Conservation (phyloP, 176 grass and related monocot species). For the Oryza coarctata region DNA sequence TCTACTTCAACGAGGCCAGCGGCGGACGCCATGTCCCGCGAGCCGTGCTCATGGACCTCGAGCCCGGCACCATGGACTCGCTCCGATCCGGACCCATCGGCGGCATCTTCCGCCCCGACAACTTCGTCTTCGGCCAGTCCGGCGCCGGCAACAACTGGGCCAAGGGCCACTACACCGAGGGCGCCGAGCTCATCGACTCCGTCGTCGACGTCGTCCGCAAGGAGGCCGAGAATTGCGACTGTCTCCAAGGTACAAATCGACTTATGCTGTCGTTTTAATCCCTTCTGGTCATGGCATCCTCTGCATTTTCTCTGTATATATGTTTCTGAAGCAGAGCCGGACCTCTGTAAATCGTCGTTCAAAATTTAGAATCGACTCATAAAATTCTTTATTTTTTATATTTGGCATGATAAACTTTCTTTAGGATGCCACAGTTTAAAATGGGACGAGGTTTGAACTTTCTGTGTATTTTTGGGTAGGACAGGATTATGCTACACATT, state of each 20-base stretch:
- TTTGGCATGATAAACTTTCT: too few relatives aligned
- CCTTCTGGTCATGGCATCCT: background rate
- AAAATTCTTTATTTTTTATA: background rate
- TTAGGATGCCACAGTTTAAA: background rate
- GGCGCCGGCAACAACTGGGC: constrained; percentile 90
- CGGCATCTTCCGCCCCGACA: constrained; percentile 73
- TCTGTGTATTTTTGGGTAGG: background rate
- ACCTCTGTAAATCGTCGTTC: background rate
- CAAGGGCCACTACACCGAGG: constrained; percentile 81
- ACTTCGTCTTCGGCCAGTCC: constrained; percentile 85
- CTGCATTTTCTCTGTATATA: background rate
- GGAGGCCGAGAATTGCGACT: constrained; percentile 82
- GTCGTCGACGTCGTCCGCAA: constrained; percentile 83
- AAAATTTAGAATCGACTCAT: background rate
- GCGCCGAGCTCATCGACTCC: constrained; percentile 77
- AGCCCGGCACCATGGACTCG: constrained; percentile 79
- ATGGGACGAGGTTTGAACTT: background rate
- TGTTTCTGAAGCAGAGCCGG: background rate
- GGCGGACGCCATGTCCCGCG: constrained; percentile 64
- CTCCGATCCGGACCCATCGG: constrained; percentile 67
- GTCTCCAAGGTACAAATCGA: constrained; percentile 52
- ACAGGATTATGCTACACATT: background rate
- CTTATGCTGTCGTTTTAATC: background rate
- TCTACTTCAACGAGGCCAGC: constrained; percentile 78
- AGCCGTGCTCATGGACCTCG: constrained; percentile 76